These are phyloP conservation scores for Pontederia paniculata DNA, from an alignment of 176 grass and related monocot genomes.

Conservation along the genomic window DNA sequence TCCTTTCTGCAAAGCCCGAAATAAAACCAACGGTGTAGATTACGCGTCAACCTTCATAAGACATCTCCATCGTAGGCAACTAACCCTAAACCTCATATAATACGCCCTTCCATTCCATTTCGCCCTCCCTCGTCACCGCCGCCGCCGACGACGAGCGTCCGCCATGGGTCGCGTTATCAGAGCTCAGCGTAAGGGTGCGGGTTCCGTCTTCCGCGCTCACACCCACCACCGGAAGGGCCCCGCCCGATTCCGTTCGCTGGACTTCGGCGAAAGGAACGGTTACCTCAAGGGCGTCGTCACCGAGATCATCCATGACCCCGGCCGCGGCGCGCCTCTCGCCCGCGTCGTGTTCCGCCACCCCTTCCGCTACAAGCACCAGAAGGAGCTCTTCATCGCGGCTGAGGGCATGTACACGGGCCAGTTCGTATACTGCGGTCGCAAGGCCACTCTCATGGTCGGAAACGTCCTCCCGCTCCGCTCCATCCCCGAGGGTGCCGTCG, in stretches of 20 bases:
- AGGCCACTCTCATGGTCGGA: constrained; percentile 63
- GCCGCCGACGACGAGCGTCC: background rate
- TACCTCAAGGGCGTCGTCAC: constrained; percentile 14
- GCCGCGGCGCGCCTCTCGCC: constrained; percentile 9
- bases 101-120: background rate
- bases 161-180: constrained; percentile 13
- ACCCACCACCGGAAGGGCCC: constrained; percentile 16
- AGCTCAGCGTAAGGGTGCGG: constrained; percentile 12
- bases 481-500: constrained; percentile 72
- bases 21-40: no score
- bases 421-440: constrained; percentile 52
- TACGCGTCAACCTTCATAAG: no score
- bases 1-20: no score
- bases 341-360: constrained; percentile 12
- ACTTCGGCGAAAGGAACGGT: constrained; percentile 9
- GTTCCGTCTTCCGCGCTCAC: constrained; percentile 8
- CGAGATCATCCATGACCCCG: constrained; percentile 14
- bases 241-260: constrained; percentile 9
- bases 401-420: constrained; percentile 15
- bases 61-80: no score
- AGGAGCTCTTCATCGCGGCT: constrained; percentile 14
- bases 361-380: constrained; percentile 17
- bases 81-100: no score
- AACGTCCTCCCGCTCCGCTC: constrained; percentile 69
- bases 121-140: background rate